A percentile compares a stretch with the other conserved stretches of the same genome.
These are phyloP conservation scores for Cladophialophora exuberans DNA, from an alignment of 2,329 filamentous ascomycete species.

Conservation along the genomic window DNA sequence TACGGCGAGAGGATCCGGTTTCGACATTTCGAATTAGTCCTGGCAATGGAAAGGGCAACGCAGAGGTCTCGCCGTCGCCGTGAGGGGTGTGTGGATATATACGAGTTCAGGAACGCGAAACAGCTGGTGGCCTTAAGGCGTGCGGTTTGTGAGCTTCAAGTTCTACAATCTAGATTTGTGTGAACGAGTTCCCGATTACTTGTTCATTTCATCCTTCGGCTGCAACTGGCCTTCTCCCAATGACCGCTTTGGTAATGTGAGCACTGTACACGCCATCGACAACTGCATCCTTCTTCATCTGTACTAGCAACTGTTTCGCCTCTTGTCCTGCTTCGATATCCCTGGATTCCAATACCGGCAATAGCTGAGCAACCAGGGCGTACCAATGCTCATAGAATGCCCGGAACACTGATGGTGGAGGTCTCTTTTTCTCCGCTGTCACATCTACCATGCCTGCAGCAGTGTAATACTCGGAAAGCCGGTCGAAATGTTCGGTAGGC, in stretches of 20 bases:
- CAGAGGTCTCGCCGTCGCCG: no score
- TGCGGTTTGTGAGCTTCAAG: no score
- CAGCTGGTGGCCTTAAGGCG: no score
- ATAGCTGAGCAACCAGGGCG: slow-evolving; percentile 11
- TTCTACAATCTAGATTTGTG: no score
- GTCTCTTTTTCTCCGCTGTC: slow-evolving; percentile 4
- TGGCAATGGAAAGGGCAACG: background rate
- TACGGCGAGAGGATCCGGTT: slow-evolving; percentile 3
- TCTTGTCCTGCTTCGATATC: slow-evolving; percentile 9
- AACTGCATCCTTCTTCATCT: slow-evolving; percentile 13
- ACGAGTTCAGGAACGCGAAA: no score
- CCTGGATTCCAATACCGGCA: slow-evolving; percentile 11
- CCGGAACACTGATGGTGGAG: slow-evolving; percentile 12
- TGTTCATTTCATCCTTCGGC: background rate
- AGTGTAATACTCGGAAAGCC: slow-evolving; percentile 9
- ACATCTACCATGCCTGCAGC: slow-evolving; percentile 8
- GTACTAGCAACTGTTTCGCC: slow-evolving; percentile 6
- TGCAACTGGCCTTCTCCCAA: slow-evolving; percentile 6
- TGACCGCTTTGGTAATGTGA: slow-evolving; percentile 14
- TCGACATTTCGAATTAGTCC: background rate
- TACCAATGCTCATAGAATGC: slow-evolving; percentile 20
- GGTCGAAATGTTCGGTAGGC: slow-evolving; percentile 12
- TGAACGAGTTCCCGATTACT: no score
- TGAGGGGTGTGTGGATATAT: no score
- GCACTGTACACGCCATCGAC: slow-evolving; percentile 15